Percentiles rank a stretch among this genome's conserved stretches.
Evolutionary conservation across 768 basidiomycete genomes (phyloP).

Genomic region (Jaapia argillacea): DNA sequence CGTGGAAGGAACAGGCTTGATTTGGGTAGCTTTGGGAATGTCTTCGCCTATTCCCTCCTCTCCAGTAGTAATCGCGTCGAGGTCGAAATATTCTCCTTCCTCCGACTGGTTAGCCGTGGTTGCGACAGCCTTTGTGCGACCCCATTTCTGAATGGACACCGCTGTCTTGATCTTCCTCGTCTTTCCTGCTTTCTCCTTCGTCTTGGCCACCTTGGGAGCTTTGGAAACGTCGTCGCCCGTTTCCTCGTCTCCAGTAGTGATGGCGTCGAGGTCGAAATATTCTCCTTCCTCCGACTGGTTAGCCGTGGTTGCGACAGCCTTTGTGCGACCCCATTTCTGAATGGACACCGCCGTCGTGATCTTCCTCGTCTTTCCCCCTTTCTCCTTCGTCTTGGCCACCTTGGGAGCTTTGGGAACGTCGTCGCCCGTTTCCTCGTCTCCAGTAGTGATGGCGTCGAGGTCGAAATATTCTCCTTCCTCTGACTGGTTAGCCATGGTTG

Average conservation of each 20-base stretch:
- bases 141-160: too few relatives aligned
- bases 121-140: background rate
- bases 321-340: too few relatives aligned
- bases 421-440: background rate
- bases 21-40: background rate
- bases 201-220: background rate
- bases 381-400: background rate
- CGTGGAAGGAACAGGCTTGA: background rate
- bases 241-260: background rate
- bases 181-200: background rate
- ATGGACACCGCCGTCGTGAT: too few relatives aligned
- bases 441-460: constrained; percentile 1
- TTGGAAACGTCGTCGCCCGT: background rate
- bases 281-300: constrained; percentile 1
- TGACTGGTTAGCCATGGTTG: too few relatives aligned
- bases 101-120: background rate
- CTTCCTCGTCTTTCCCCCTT: too few relatives aligned
- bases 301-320: background rate
- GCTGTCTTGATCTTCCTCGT: too few relatives aligned
- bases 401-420: background rate
- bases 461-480: constrained; percentile 2
- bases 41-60: background rate
- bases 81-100: constrained; percentile 2
- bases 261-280: constrained; percentile 3
- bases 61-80: constrained; percentile 1